These are phyloP conservation scores for Cladosporium cucumerinum DNA, from an alignment of 2,329 filamentous ascomycete genomes.

Conservation along the genomic window DNA sequence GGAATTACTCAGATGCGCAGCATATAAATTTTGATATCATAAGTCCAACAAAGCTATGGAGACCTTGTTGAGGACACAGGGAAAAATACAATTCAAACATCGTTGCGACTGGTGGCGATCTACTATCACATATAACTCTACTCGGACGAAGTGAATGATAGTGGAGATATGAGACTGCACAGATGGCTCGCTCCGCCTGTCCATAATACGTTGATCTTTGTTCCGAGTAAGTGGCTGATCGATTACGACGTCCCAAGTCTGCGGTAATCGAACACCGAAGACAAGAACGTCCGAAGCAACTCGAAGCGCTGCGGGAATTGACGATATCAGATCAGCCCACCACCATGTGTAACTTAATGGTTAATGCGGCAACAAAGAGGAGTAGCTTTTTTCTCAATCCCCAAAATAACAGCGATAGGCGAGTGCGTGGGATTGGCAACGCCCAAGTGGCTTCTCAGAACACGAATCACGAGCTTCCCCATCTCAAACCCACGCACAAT, in stretches of 20 bases:
- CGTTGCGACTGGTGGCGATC: background rate
- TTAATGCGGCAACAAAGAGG: background rate
- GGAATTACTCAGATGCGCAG: background rate
- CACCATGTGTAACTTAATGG: background rate
- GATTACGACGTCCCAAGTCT: background rate
- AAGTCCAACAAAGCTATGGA: background rate
- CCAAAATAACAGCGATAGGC: background rate
- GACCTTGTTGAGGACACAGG: background rate
- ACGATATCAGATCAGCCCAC: background rate
- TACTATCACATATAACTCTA: background rate
- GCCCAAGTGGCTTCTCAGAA: background rate
- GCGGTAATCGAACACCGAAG: background rate
- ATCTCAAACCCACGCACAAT: background rate
- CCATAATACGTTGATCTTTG: background rate
- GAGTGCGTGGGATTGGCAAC: background rate
- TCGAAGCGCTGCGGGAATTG: slow-evolving; percentile 1
- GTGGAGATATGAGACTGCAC: background rate
- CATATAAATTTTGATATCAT: background rate
- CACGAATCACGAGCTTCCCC: background rate
- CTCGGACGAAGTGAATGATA: background rate
- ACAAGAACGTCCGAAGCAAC: background rate
- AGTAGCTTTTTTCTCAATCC: background rate
- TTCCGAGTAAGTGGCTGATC: background rate
- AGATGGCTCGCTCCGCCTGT: background rate
- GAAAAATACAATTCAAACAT: background rate